Percentiles rank a stretch among this genome's conserved stretches.
phyloP scores from a whole-genome alignment of 257 asterid species.

The Gardenia jasminoides region DNA sequence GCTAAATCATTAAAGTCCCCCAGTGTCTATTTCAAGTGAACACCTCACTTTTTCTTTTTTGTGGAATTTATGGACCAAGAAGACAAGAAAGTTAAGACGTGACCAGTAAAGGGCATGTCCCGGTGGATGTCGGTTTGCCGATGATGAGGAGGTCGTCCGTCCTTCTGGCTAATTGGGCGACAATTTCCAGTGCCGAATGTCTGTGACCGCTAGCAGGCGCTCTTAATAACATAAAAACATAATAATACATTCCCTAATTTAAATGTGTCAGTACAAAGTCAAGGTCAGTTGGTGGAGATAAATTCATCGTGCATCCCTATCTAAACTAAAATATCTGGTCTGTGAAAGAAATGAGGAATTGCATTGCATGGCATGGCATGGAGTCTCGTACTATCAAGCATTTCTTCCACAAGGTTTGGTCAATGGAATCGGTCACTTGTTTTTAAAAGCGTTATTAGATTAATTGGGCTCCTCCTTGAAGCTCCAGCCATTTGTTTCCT shows the following conservation, averaged over 20 bases:
- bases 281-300: neutral
- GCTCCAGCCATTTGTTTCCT: neutral
- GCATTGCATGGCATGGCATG: neutral
- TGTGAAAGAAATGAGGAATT: neutral
- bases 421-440: neutral
- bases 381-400: neutral
- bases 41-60: constrained; percentile 15
- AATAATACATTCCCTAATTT: neutral
- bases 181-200: neutral
- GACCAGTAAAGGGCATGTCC: neutral
- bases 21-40: neutral
- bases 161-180: too few species aligned
- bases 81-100: neutral
- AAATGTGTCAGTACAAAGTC: constrained; percentile 7
- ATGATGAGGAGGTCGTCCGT: neutral
- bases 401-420: neutral
- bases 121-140: neutral
- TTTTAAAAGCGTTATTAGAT: neutral
- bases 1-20: constrained; percentile 8
- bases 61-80: constrained; percentile 14
- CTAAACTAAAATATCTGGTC: too few species aligned
- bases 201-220: neutral
- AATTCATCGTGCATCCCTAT: neutral
- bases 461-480: neutral
- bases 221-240: neutral